Conservation (phyloP, 129 eudicot genomes). For the Lactuca saligna region DNA sequence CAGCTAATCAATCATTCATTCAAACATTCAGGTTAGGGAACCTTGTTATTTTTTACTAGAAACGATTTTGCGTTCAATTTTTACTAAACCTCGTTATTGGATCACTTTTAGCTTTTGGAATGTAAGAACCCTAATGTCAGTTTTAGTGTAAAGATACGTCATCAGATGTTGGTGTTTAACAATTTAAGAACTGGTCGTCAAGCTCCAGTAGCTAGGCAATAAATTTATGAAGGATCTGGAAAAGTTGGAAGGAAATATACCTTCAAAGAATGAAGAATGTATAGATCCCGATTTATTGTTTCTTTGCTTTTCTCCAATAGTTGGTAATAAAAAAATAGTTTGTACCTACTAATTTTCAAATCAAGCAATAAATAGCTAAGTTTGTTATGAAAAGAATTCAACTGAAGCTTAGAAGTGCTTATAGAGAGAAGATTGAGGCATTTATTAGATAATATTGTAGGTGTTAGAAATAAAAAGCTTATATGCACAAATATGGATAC, state of each 20-base stretch:
- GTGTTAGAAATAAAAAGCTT: not conserved
- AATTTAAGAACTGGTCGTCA: not conserved
- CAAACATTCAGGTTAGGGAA: not conserved
- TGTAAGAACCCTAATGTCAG: not conserved
- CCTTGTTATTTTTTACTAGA: not conserved
- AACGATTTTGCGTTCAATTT: not conserved
- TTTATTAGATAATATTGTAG: not conserved
- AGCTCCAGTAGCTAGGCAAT: constrained; percentile 3
- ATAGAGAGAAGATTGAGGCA: not conserved
- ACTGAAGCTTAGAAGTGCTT: not conserved
- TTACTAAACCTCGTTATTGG: not conserved
- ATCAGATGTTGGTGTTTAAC: not conserved
- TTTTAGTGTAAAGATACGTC: not conserved
- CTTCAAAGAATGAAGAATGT: constrained; percentile 3
- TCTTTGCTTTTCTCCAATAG: not conserved
- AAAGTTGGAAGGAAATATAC: not conserved
- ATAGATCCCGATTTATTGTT: not conserved
- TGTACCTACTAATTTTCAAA: constrained; percentile 10
- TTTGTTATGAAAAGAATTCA: not conserved
- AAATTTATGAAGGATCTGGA: not conserved
- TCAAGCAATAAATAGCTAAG: not conserved
- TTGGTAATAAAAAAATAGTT: not conserved
- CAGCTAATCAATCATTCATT: too few species aligned
- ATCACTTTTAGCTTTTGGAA: not conserved
- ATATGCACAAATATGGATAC: not conserved